Conservation (phyloP, 2,329 filamentous ascomycete genomes). For the Sporothrix humicola region DNA sequence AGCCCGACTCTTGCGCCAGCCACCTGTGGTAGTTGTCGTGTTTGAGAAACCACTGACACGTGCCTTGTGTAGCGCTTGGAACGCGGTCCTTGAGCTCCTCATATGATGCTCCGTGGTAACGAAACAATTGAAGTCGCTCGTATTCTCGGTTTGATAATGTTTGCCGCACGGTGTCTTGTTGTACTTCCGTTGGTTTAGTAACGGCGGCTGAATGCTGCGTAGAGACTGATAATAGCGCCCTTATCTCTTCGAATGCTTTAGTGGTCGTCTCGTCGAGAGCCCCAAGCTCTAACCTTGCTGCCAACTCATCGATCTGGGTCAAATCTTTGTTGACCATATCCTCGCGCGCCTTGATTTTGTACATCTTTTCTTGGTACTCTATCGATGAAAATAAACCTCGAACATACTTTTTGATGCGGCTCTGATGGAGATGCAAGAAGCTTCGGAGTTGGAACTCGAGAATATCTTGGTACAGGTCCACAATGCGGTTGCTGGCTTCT, state of each 20-base stretch:
- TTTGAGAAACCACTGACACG: conserved; percentile 31
- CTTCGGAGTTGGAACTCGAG: conserved; percentile 47
- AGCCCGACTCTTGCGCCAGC: conserved; percentile 3
- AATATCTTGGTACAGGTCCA: conserved; percentile 42
- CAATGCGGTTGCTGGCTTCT: conserved; percentile 33
- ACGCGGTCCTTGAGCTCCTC: conserved; percentile 18
- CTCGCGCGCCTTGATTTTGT: too few species aligned
- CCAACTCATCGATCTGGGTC: conserved; percentile 24
- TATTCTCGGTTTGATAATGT: not conserved
- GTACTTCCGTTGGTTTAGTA: too few species aligned
- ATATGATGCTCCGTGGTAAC: not conserved
- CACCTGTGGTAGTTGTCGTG: conserved; percentile 26
- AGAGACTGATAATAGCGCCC: not conserved
- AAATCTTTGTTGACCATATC: conserved; percentile 16
- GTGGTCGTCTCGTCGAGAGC: conserved; percentile 25
- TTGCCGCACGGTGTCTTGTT: not conserved
- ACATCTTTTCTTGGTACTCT: not conserved
- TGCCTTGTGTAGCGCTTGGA: conserved; percentile 2
- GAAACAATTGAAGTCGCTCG: not conserved
- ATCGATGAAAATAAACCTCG: conserved; percentile 36
- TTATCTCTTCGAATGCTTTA: not conserved
- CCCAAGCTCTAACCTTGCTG: conserved; percentile 28
- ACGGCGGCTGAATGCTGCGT: conserved; percentile 28
- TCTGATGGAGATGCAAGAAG: conserved; percentile 45
- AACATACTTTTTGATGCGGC: conserved; percentile 21